These are phyloP conservation scores for Clavariopsis aquatica DNA, from an alignment of 495 filamentous ascomycete genomes.

Conservation along the genomic window DNA sequence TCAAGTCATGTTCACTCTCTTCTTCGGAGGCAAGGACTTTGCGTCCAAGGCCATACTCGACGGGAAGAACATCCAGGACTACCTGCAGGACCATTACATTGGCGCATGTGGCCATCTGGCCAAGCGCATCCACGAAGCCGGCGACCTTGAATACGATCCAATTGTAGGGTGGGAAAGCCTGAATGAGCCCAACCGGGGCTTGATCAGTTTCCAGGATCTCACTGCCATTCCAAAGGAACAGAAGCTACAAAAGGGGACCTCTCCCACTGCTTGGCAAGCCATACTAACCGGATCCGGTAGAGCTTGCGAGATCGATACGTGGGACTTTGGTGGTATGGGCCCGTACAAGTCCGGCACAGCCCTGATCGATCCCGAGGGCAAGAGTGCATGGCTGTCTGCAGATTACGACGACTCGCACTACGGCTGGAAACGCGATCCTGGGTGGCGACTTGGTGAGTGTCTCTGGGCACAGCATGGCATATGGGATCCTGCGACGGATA, in stretches of 20 bases:
- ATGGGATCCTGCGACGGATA: constrained; percentile 82
- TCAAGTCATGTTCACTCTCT: constrained; percentile 90
- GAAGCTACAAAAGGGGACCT: constrained; percentile 88
- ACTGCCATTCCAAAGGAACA: constrained; percentile 82
- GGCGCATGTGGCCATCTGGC: constrained; percentile 78
- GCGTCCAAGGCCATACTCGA: constrained; percentile 95
- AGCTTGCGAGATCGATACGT: constrained; percentile 84
- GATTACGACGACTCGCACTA: constrained; percentile 84
- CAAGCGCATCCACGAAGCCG: constrained; percentile 82
- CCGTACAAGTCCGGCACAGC: constrained; percentile 82
- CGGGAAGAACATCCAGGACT: constrained; percentile 95
- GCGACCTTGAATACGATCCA: constrained; percentile 80
- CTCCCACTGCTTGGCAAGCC: constrained; percentile 91
- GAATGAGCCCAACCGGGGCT: constrained; percentile 90
- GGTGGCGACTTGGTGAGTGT: constrained; percentile 90
- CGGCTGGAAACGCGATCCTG: constrained; percentile 83
- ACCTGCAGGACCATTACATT: constrained; percentile 85
- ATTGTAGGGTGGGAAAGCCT: constrained; percentile 94
- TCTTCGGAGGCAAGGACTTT: constrained; percentile 91
- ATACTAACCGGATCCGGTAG: constrained; percentile 87
- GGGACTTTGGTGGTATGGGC: constrained; percentile 90
- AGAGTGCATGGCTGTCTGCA: constrained; percentile 76
- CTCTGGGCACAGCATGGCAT: constrained; percentile 96
- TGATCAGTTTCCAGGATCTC: constrained; percentile 84
- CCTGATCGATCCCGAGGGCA: constrained; percentile 85